phyloP scores from a whole-genome alignment of 768 basidiomycete species.

The Calvatia gigantea region DNA sequence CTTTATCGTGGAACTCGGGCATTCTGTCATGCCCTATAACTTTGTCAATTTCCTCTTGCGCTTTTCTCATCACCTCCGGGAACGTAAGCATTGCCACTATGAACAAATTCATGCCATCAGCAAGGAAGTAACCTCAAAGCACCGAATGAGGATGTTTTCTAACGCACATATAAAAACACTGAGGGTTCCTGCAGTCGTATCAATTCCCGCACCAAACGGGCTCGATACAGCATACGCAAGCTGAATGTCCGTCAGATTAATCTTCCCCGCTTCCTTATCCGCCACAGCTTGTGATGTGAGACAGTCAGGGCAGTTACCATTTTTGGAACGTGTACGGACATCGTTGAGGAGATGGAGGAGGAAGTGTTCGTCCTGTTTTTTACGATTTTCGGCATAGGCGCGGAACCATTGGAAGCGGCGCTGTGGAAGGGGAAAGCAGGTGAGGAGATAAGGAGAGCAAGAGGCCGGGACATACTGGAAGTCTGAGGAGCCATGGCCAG shows the following conservation, averaged over 20 bases:
- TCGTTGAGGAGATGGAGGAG: constrained; percentile 23
- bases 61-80: constrained; percentile 23
- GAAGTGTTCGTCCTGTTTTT: constrained; percentile 19
- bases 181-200: constrained; percentile 22
- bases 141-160: not conserved
- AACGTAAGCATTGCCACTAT: constrained; percentile 26
- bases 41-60: constrained; percentile 28
- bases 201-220: constrained; percentile 25
- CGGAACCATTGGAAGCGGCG: constrained; percentile 29
- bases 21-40: constrained; percentile 24
- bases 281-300: constrained; percentile 37
- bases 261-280: constrained; percentile 33
- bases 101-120: not conserved
- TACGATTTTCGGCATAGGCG: constrained; percentile 21
- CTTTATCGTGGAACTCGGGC: constrained; percentile 24
- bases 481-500: constrained; percentile 9
- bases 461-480: constrained; percentile 11
- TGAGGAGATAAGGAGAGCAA: not conserved
- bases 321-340: constrained; percentile 20
- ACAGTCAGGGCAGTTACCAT: constrained; percentile 21
- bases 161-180: constrained; percentile 12
- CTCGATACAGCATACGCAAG: constrained; percentile 34
- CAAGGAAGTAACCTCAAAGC: not conserved
- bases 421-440: constrained; percentile 11
- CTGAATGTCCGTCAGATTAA: constrained; percentile 39